Evolutionary conservation across 164 flowering plant genomes (phyloP).

Genomic region (Warburgia ugandensis): DNA sequence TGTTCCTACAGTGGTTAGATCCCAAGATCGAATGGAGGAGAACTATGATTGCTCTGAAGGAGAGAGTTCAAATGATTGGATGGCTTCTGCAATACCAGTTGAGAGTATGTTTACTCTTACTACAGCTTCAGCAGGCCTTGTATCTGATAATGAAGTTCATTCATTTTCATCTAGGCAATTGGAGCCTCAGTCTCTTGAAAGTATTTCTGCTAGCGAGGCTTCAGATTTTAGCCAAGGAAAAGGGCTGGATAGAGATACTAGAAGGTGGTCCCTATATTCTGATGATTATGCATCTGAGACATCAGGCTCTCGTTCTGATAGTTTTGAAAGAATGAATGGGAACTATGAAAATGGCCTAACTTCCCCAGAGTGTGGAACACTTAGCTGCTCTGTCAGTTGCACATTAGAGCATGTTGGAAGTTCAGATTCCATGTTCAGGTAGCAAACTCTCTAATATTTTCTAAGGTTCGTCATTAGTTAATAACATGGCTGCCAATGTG

Average conservation of each 20-base stretch:
- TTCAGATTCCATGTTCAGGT: conserved; percentile 76
- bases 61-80: conserved; percentile 45
- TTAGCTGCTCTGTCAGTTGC: conserved; percentile 18
- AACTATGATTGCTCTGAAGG: conserved; percentile 23
- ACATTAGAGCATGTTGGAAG: conserved; percentile 45
- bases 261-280: conserved; percentile 18
- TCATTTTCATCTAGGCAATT: conserved; percentile 28
- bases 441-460: conserved; percentile 9
- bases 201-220: conserved; percentile 45
- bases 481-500: too few species aligned
- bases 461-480: background rate
- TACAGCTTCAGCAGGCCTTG: conserved; percentile 72
- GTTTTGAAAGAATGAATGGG: conserved; percentile 34
- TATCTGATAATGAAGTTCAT: conserved; percentile 47
- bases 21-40: conserved; percentile 30
- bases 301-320: conserved; percentile 33
- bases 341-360: conserved; percentile 34
- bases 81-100: conserved; percentile 70
- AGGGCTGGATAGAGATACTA: conserved; percentile 27
- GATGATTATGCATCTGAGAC: conserved; percentile 45
- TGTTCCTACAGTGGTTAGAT: conserved; percentile 30
- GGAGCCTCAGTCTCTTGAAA: conserved; percentile 59
- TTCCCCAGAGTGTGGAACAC: conserved; percentile 41
- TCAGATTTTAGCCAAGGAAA: conserved; percentile 41
- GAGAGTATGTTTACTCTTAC: conserved; percentile 55